phyloP scores from a whole-genome alignment of 202 grass and related monocot species.

The Eragrostis tef region DNA sequence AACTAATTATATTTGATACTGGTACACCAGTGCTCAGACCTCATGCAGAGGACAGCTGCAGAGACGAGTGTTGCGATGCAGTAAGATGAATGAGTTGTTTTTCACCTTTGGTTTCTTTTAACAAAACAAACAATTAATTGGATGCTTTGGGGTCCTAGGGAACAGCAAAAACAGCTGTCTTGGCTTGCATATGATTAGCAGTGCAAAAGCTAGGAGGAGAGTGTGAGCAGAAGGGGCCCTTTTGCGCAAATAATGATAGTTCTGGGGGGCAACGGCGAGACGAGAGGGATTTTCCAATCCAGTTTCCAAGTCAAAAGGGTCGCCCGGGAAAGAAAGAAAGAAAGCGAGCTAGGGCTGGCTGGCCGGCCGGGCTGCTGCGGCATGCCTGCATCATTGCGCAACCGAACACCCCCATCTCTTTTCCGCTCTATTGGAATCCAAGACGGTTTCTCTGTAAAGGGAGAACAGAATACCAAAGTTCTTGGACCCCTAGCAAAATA shows the following conservation, averaged over 20 bases:
- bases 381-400: slow-evolving; percentile 49
- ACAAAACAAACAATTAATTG: slow-evolving; percentile 37
- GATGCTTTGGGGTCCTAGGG: slow-evolving; percentile 49
- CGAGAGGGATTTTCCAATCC: slow-evolving; percentile 13
- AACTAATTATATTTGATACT: background rate
- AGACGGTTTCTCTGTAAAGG: slow-evolving; percentile 54
- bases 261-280: slow-evolving; percentile 21
- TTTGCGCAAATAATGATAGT: slow-evolving; percentile 43
- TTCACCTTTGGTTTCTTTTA: background rate
- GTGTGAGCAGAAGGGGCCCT: background rate
- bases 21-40: background rate
- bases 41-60: slow-evolving; percentile 29
- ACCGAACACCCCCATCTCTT: background rate
- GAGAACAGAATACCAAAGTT: slow-evolving; percentile 28
- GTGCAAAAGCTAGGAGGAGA: slow-evolving; percentile 9
- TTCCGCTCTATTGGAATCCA: slow-evolving; percentile 50
- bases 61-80: slow-evolving; percentile 35
- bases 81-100: slow-evolving; percentile 40
- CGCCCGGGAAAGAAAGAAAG: slow-evolving; percentile 23
- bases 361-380: slow-evolving; percentile 21
- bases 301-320: slow-evolving; percentile 55
- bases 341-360: background rate
- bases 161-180: slow-evolving; percentile 60
- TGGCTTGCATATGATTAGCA: slow-evolving; percentile 45
- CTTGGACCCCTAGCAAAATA: background rate